Evolutionary conservation across 768 basidiomycete genomes (phyloP).

Genomic region (Boletus sensibilis): DNA sequence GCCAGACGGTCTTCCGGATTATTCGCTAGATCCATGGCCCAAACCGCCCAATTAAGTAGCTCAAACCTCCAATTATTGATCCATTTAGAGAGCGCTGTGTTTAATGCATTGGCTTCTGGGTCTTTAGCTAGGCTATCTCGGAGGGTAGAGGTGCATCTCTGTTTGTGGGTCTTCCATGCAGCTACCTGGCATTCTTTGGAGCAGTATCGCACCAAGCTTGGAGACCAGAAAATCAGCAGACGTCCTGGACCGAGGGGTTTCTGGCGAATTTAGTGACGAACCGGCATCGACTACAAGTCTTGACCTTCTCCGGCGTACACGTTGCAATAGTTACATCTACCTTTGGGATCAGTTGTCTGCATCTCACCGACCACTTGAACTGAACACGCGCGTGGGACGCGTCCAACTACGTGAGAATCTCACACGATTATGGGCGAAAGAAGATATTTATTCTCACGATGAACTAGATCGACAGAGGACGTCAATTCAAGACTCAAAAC

Average conservation of each 20-base stretch:
- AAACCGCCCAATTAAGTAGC: constrained; percentile 16
- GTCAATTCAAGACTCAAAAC: too few species aligned
- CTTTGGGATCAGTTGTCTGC: constrained; percentile 20
- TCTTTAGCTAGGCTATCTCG: constrained; percentile 15
- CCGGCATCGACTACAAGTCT: constrained; percentile 26
- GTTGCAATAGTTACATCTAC: constrained; percentile 25
- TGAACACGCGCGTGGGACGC: neutral
- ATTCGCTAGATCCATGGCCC: constrained; percentile 30
- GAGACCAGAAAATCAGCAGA: neutral
- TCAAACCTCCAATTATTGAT: constrained; percentile 24
- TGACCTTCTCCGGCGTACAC: constrained; percentile 24
- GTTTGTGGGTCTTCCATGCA: constrained; percentile 32
- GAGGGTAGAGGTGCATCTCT: constrained; percentile 11
- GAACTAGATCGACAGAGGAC: neutral
- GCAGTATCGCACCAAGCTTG: constrained; percentile 32
- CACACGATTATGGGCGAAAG: neutral
- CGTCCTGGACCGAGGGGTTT: neutral
- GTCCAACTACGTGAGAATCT: neutral
- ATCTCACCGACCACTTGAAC: neutral
- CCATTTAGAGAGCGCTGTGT: constrained; percentile 27
- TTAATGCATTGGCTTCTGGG: constrained; percentile 14
- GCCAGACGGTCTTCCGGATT: constrained; percentile 24
- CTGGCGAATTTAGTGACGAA: constrained; percentile 1
- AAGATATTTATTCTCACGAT: constrained; percentile 11
- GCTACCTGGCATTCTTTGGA: constrained; percentile 30